Evolutionary conservation across 768 basidiomycete species (phyloP), one percentile per base, ranked within the genome.

Genomic region (Solioccasus polychromus): DNA sequence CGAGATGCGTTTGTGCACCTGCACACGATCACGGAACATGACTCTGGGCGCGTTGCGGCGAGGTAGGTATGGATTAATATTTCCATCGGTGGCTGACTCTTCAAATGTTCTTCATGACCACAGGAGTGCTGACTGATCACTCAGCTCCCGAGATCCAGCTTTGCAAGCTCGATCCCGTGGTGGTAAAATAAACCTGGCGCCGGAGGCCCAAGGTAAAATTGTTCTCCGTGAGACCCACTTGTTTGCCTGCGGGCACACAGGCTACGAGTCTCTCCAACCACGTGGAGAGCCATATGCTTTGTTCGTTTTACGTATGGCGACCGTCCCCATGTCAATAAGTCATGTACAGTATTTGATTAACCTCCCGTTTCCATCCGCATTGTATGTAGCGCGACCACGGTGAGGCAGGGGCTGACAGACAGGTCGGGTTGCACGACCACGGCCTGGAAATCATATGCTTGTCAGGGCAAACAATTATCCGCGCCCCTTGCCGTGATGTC

Each of bases 361-460:
- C 35, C 15, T 45, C 39, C 55, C 59, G 54, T 51, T 28, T 48
- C 44, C 46, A 42, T 37, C 58, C 51, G 53, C 18, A 36, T n/a
- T 19, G 36, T 24, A 37, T 19, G 36, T 24, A 37, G 26, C 15
- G 37, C 44, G 40, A 45, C 40, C 32, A 45, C 35, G 22, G 50
- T 4, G 45, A 60, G 58, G 58, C 50, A n/a, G n/a, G n/a, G n/a
- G n/a, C n/a, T n/a, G n/a, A n/a, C n/a, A 39, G 30, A 35, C 42
- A 40, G 41, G 35, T 18, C 35, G 11, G n/a, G 17, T 39, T 38
- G 25, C 42, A 25, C 11, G 35, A 35, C 34, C 31, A 15, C 44
- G 45, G 37, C 31, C 30, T 23, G 23, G 17, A 35, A 35, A 34
- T 24, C 35, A 37, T 35, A 25, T 36, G 39, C 42, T 35, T 31